Base-by-base conservation (phyloP, 2,329 filamentous ascomycete genomes). In the Apiospora sp. region DNA sequence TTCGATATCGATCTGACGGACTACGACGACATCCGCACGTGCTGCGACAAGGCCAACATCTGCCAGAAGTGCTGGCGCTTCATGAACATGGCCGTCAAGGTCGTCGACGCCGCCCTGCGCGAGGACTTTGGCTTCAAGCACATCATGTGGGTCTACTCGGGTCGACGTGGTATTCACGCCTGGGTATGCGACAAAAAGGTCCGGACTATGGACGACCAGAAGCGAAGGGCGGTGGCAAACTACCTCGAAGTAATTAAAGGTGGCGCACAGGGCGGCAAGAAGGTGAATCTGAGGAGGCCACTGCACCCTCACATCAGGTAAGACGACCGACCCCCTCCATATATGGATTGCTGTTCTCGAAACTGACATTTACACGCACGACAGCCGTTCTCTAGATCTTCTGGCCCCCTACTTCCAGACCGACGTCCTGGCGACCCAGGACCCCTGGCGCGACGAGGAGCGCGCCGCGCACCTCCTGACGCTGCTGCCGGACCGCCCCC, bases 1-100 rank as follows among this genome's bases (percentile, higher is more conserved):
- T 98, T 99, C 83, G 96, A 99, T 92, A 98, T 99, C 79, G 96
- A 99, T 89, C 89, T 99, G 89, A 98, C 96, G 71, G 96, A 98
- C 84, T 99, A 99, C 83, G 96, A 99, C 81, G 94, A 97, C 76
- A 94, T 99, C 75, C 92, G 96, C 77, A 98, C 95, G 41, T 99
- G 96, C 84, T 99, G 96, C 82, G 91, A 92, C 78, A 95, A 96
- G 81, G 94, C 96, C 12, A 97, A 94, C 77, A 98, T 99, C 76
- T 99, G 96, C 82, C 88, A 87, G 76, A 96, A 95, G 81, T 99
- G 96, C 85, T 99, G 96, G 96, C 88, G 93, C 69, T 99, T 98
- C 82, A 97, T 98, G 78, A 98, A 94, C 34, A 98, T 99, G 95
- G 94, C 96, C 10, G 96, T 99, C 81, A 96, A 97, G 81, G 94